phyloP scores from a whole-genome alignment of 495 filamentous ascomycete species.

The Penicillium soppii region DNA sequence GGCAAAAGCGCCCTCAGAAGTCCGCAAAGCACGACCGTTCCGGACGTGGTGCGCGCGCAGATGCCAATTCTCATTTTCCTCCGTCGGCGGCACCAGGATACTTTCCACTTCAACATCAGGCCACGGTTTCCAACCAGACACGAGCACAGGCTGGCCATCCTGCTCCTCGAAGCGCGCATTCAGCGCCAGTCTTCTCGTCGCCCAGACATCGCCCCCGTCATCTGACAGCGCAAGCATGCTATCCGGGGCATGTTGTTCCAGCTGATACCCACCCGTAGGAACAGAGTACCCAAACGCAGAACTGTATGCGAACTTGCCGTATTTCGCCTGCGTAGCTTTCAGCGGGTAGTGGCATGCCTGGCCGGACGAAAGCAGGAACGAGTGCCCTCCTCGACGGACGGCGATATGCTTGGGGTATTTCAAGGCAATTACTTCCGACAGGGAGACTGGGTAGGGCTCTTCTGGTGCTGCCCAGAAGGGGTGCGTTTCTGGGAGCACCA shows the following conservation, averaged over 20 bases:
- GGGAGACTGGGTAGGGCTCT: conserved; percentile 55
- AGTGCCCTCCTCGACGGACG: conserved; percentile 59
- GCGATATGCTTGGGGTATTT: conserved; percentile 69
- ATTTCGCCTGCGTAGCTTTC: conserved; percentile 78
- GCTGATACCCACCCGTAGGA: conserved; percentile 69
- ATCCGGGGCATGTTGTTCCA: conserved; percentile 74
- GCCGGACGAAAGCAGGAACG: conserved; percentile 70
- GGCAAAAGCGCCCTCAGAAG: conserved; percentile 69
- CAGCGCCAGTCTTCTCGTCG: conserved; percentile 61
- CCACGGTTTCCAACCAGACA: conserved; percentile 67
- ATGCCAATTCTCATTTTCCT: conserved; percentile 63
- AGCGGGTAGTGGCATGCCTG: conserved; percentile 78
- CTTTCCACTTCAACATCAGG: conserved; percentile 63
- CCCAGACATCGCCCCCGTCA: conserved; percentile 78
- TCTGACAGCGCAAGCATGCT: conserved; percentile 74
- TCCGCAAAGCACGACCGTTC: conserved; percentile 58
- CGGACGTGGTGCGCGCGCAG: conserved; percentile 61
- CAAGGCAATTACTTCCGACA: conserved; percentile 56
- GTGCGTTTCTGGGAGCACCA: conserved; percentile 64
- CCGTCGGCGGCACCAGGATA: conserved; percentile 59
- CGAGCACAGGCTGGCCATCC: conserved; percentile 52
- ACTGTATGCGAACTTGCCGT: conserved; percentile 76
- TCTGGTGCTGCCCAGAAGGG: conserved; percentile 74
- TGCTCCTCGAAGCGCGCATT: conserved; percentile 56
- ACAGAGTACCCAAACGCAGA: conserved; percentile 75